phyloP scores from a whole-genome alignment of 345 rosid genomes.

The Turritis glabra region DNA sequence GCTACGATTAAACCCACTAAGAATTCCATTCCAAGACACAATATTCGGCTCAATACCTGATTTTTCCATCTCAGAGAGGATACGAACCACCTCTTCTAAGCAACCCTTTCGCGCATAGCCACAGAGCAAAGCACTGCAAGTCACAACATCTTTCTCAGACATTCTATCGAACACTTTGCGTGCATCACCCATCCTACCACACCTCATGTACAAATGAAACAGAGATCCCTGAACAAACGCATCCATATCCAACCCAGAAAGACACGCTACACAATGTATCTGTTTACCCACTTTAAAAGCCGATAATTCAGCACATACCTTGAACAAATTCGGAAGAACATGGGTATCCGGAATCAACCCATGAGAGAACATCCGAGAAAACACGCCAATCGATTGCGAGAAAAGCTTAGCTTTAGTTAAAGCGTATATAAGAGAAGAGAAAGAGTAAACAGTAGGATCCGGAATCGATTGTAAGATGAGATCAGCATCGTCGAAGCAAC shows the following conservation, averaged over 20 bases:
- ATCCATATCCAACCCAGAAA: constrained; percentile 42
- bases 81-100: constrained; percentile 43
- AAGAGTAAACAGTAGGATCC: constrained; percentile 40
- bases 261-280: constrained; percentile 37
- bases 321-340: constrained; percentile 48
- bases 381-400: constrained; percentile 39
- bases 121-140: constrained; percentile 56
- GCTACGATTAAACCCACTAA: constrained; percentile 65
- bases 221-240: constrained; percentile 50
- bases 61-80: constrained; percentile 40
- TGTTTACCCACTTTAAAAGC: constrained; percentile 37
- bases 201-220: constrained; percentile 53
- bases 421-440: constrained; percentile 48
- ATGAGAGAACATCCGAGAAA: constrained; percentile 47
- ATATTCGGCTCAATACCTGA: constrained; percentile 47
- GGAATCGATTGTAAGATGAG: constrained; percentile 38
- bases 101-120: constrained; percentile 53
- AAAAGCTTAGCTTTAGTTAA: constrained; percentile 39
- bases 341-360: constrained; percentile 44
- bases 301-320: constrained; percentile 44
- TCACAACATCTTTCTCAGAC: constrained; percentile 50
- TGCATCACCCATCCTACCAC: constrained; percentile 49
- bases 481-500: constrained; percentile 44
- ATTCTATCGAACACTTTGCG: constrained; percentile 56
- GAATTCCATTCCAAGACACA: constrained; percentile 70